Conservation (phyloP, 164 flowering plant species). For the Magnolia sinica region DNA sequence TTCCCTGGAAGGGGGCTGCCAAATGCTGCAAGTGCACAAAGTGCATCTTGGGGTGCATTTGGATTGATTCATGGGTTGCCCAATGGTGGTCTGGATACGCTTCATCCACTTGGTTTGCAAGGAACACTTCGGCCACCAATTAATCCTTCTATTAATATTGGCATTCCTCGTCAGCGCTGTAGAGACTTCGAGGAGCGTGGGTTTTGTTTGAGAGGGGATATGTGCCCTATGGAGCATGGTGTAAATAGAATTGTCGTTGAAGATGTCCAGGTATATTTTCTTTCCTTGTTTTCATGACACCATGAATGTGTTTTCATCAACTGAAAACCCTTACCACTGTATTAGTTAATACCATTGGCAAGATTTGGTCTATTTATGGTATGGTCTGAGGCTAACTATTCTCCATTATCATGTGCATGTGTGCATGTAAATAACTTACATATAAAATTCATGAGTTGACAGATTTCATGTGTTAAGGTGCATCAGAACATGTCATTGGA, state of each 20-base stretch:
- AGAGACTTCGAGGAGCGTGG: conserved; percentile 98
- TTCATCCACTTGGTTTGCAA: conserved; percentile 66
- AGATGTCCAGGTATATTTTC: conserved; percentile 81
- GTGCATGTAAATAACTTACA: not conserved
- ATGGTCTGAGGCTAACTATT: not conserved
- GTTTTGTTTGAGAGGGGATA: conserved; percentile 94
- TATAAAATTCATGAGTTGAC: not conserved
- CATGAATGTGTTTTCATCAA: not conserved
- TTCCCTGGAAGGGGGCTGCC: conserved; percentile 71
- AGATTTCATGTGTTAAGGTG: not conserved
- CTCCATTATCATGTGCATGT: not conserved
- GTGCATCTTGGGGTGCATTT: conserved; percentile 65
- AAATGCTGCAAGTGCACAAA: conserved; percentile 52
- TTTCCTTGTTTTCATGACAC: not conserved
- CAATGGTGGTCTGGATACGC: conserved; percentile 65
- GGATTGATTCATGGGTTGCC: conserved; percentile 71
- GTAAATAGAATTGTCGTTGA: conserved; percentile 87
- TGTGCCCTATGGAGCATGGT: conserved; percentile 99
- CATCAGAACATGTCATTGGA: too few species aligned
- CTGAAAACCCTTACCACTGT: not conserved
- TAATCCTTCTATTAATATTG: conserved; percentile 49
- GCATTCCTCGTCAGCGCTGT: conserved; percentile 72
- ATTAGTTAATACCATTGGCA: not conserved
- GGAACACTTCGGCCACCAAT: conserved; percentile 56
- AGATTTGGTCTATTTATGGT: not conserved